Base-by-base conservation (phyloP, 1,284 basidiomycete genomes). In the Ustilago trichophora region DNA sequence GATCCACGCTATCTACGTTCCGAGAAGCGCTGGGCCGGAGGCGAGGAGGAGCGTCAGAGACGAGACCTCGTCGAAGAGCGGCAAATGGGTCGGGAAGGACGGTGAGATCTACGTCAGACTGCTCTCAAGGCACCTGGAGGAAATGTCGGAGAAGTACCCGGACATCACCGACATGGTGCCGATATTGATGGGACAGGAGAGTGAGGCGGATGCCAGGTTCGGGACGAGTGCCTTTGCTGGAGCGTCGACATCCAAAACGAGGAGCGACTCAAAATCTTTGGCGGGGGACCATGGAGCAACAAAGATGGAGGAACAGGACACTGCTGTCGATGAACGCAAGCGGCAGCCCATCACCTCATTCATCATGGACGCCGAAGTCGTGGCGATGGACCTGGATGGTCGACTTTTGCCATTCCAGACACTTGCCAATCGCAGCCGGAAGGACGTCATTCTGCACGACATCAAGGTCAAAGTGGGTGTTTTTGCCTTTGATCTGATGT, bases 111-210 rank as follows among this genome's bases (percentile, higher is more conserved):
- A 83, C 58, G 86, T 93, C 31, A 86, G 88, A 45, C 85, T 95
- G 37, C 96, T 96, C 83, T 91, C 90, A 53, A 86, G 92, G 26
- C 92, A 95, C 83, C 83, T 96, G 22, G 93, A 95, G 82, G 89
- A 93, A 75, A 93, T 93, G 91, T 93, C 91, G 3, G 87, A 55
- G 29, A 82, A 93, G 89, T 97, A 96, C 80, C 93, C 93, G 11
- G 93, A 97, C 82, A 86, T 96, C 29, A 85, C 88, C 53, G 84
- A 85, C 19, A 56, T 75, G 66, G 72, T 82, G 34, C 69, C 86
- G n/a, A 78, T 60, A 8, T 49, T 64, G 46, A 49, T 77, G 32
- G 72, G 71, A 7, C 64, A 55, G 27, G 67, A 60, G 44, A 37
- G n/a, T 19, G 69, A 68, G 52, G 19, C 46, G 18, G 50, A 65